Conservation (phyloP, 192 early-diverging fungal genomes). For the Backusella australiensis region DNA sequence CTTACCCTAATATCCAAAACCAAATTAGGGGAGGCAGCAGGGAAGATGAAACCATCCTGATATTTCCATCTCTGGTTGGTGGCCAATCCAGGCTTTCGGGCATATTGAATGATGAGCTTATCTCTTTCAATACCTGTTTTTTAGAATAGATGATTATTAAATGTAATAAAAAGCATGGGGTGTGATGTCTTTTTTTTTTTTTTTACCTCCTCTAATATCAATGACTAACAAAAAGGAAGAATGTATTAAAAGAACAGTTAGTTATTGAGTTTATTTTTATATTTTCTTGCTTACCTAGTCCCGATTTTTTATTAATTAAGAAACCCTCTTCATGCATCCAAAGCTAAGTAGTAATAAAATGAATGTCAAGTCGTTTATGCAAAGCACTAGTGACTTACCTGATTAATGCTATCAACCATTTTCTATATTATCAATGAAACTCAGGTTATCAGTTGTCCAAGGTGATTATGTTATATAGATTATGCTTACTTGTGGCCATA, state of each 20-base stretch:
- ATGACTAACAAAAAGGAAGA: constrained; percentile 1
- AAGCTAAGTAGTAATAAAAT: not conserved
- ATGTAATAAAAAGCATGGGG: not conserved
- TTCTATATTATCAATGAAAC: constrained; percentile 8
- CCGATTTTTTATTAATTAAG: constrained; percentile 32
- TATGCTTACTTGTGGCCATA: constrained; percentile 30
- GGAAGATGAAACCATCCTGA: constrained; percentile 24
- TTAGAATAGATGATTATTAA: not conserved
- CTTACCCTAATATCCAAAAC: constrained; percentile 25
- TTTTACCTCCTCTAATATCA: constrained; percentile 23
- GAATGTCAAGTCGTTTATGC: not conserved
- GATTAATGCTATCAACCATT: constrained; percentile 27
- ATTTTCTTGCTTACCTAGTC: constrained; percentile 15
- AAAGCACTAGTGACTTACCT: not conserved
- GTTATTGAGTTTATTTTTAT: not conserved
- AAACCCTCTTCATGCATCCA: constrained; percentile 38
- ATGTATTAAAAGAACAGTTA: not conserved
- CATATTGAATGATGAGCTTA: constrained; percentile 28
- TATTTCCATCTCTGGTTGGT: constrained; percentile 29
- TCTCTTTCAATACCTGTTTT: constrained; percentile 19
- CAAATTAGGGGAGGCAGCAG: constrained; percentile 20
- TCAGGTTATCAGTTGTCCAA: not conserved
- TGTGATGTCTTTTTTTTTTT: not conserved
- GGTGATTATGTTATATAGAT: not conserved
- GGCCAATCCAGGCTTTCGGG: constrained; percentile 30